Evolutionary conservation across 495 filamentous ascomycete species (phyloP).

Genomic region (Achaetomiella virescens): DNA sequence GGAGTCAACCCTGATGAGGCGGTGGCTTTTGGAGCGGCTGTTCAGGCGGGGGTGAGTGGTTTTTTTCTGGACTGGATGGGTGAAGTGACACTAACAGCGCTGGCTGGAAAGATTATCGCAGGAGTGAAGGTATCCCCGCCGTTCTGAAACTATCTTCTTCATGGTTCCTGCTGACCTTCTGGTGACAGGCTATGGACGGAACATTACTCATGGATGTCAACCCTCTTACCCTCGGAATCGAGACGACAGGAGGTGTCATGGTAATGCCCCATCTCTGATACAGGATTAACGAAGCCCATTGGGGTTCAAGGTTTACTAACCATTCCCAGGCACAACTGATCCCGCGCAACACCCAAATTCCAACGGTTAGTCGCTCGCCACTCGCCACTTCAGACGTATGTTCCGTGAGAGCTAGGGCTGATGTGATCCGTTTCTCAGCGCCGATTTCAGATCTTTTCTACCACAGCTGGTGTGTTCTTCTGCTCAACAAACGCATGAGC

Average conservation of each 20-base stretch:
- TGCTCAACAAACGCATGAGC: not conserved
- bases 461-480: slow-evolving; percentile 49
- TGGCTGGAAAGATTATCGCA: slow-evolving; percentile 29
- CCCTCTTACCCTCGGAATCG: slow-evolving; percentile 90
- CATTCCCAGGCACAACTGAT: slow-evolving; percentile 66
- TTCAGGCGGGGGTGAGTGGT: slow-evolving; percentile 68
- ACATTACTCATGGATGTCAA: slow-evolving; percentile 91
- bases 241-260: slow-evolving; percentile 92
- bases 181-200: slow-evolving; percentile 59
- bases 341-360: slow-evolving; percentile 81
- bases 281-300: not conserved
- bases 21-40: slow-evolving; percentile 87
- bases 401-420: not conserved
- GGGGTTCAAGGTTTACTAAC: not conserved
- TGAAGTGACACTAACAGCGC: not conserved
- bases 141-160: not conserved
- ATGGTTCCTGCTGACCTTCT: slow-evolving; percentile 41
- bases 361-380: slow-evolving; percentile 44
- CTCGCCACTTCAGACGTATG: no score
- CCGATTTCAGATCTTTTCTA: slow-evolving; percentile 92
- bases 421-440: slow-evolving; percentile 26
- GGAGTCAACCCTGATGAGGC: slow-evolving; percentile 95
- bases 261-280: not conserved
- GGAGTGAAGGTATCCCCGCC: not conserved
- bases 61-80: not conserved